Evolutionary conservation across 148 eudicot species (phyloP).

Genomic region (Rheum nobile): DNA sequence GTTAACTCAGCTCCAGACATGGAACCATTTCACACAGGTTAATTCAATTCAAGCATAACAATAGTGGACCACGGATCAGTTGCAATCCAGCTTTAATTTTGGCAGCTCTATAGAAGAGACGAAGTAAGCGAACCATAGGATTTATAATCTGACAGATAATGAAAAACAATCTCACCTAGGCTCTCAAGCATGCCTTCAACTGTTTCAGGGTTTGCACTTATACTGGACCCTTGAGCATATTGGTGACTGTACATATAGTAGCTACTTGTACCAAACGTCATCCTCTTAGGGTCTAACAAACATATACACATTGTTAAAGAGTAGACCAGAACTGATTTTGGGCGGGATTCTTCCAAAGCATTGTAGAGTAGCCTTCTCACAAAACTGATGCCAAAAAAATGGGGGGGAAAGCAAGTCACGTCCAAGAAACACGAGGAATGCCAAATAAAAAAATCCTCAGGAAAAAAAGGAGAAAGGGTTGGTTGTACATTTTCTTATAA

Average conservation of each 20-base stretch:
- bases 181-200: constrained; percentile 84
- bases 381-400: constrained; percentile 36
- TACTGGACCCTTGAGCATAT: constrained; percentile 46
- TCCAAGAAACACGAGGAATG: not conserved
- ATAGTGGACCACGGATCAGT: not conserved
- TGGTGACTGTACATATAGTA: constrained; percentile 67
- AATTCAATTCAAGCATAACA: not conserved
- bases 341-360: constrained; percentile 84
- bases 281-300: constrained; percentile 84
- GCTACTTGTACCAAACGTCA: constrained; percentile 38
- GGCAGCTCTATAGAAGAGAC: not conserved
- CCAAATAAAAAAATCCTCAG: not conserved
- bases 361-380: constrained; percentile 70
- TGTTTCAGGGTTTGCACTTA: constrained; percentile 60
- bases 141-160: not conserved
- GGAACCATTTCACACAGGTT: not conserved
- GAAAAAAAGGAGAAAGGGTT: not conserved
- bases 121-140: not conserved
- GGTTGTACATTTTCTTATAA: not conserved
- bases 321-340: constrained; percentile 84
- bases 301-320: constrained; percentile 85
- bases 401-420: not conserved
- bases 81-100: not conserved
- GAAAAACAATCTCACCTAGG: constrained; percentile 39
- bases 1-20: not conserved